Base-by-base conservation (phyloP, 495 filamentous ascomycete species). In the Letharia lupina region DNA sequence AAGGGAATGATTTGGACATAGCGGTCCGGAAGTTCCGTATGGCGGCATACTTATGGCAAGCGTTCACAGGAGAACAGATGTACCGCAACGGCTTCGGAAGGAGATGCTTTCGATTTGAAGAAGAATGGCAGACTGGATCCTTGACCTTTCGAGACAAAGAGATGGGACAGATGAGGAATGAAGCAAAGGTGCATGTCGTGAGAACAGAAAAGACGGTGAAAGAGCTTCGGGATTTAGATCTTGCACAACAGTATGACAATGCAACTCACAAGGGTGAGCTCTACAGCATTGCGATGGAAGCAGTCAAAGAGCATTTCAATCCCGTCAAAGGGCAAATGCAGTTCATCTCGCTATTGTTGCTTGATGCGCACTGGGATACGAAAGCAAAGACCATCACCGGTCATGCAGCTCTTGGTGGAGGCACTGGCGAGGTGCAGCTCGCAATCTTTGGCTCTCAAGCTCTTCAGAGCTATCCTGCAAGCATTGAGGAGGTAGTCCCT, bases 51-150 rank as follows among this genome's bases (percentile, higher is more conserved):
- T 81, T 97, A 4, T 97, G 93, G 93, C 93, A 96, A 74, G 91
- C 91, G 11, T 96, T 94, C 72, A 97, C 93, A 1, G 90, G 89
- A 16, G 91, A 96, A 72, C 91, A 97, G 73, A 96, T 96, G 92
- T 88, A 84, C 74, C 89, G 91, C 65, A 88, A 93, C 74, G 87
- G 86, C 57, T 83, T 96, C 62, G 91, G 91, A 4, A 83, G 93
- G 37, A 84, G 93, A 33, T 89, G 86, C 57, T 96, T 96, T 73
- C 81, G 92, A 52, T 90, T 93, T 68, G 93, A 97, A 63, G 93
- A 97, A 74, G 90, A 93, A 70, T 97, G 93, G 93, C 89, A 91
- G 64, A 84, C 84, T 0, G 91, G 91, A 20, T 88, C 87, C 18
- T 79, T 89, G 59, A 91, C 86, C 50, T 81, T 82, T 67, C 84